Base-by-base conservation (phyloP, 2,329 filamentous ascomycete species). In the Leptodontidium sp. region DNA sequence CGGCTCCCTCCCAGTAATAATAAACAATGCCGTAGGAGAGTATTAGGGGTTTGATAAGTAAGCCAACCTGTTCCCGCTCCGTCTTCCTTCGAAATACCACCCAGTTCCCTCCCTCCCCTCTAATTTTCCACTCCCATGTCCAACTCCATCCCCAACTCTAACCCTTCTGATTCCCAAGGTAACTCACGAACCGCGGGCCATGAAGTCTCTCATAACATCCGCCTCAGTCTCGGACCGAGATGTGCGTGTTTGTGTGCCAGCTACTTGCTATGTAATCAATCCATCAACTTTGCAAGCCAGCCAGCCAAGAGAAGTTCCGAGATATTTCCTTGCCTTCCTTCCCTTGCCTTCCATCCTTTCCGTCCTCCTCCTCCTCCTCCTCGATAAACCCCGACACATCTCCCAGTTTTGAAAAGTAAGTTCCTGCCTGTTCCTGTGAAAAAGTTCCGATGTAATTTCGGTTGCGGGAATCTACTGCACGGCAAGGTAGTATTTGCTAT, bases 321-420 rank as follows among this genome's bases (percentile, higher is more conserved):
- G 52, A 55, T n/a, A 55, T 35, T 35, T 55, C 52, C 52, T 35
- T 35, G 3, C 29, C 29, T 32, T 21, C 21, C 21, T 21, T 21
- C 21, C 21, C 21, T 21, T 21, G 21, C 21, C 21, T 21, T n/a
- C n/a, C n/a, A n/a, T 32, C 29, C 29, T 32, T 32, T 32, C 11
- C 52, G 2, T 14, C 9, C 12, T 53, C 7, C 26, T 35, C 35
- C 9, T 8, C 35, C 35, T 2, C 8, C 11, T 8, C 9, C 32
- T 62, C 59, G 47, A 47, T 35, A 47, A 32, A 50, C 32, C 40
- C 59, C 35, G 38, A n/a, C n/a, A n/a, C 24, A 5, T 50, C 12
- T 64, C 66, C 50, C 61, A 6, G 6, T 32, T 32, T 32, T 6
- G 29, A 32, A 32, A 32, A 32, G 29, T 32, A 3, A 32, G 6